Percentiles rank a stretch among this genome's conserved stretches.
Conservation (phyloP, 176 grass and related monocot species). For the Oropetium thomaeum region DNA sequence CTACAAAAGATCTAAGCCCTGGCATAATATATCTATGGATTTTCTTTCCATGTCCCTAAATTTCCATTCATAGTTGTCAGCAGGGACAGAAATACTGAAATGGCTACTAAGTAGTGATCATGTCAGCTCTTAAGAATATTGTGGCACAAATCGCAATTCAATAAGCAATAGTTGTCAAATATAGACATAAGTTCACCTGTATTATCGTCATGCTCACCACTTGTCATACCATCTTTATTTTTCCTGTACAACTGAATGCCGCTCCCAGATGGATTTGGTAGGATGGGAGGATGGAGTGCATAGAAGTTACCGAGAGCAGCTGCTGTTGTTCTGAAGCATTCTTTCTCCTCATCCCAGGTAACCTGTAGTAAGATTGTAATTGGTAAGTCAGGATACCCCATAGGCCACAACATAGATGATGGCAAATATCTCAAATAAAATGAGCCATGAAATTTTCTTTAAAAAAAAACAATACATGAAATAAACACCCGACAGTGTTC, state of each 20-base stretch:
- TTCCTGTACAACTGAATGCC: constrained; percentile 83
- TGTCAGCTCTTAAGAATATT: background rate
- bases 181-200: constrained; percentile 36
- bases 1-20: background rate
- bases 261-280: constrained; percentile 83
- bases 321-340: constrained; percentile 75
- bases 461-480: constrained; percentile 6
- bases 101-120: background rate
- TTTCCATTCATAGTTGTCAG: background rate
- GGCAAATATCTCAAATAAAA: constrained; percentile 19
- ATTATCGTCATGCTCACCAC: constrained; percentile 20
- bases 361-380: constrained; percentile 46
- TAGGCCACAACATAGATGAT: background rate
- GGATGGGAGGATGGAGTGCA: constrained; percentile 89
- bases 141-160: background rate
- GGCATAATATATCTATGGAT: background rate
- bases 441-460: background rate
- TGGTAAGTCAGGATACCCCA: background rate
- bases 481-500: background rate
- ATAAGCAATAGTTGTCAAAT: background rate
- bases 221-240: constrained; percentile 40
- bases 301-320: constrained; percentile 89
- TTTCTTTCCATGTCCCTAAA: background rate
- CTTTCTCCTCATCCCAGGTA: constrained; percentile 83
- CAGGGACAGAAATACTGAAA: background rate